A percentile compares a stretch with the other conserved stretches of the same genome.
These are phyloP conservation scores for Cystofilobasidium ferigula DNA, from an alignment of 768 basidiomycete genomes.

Conservation along the genomic window DNA sequence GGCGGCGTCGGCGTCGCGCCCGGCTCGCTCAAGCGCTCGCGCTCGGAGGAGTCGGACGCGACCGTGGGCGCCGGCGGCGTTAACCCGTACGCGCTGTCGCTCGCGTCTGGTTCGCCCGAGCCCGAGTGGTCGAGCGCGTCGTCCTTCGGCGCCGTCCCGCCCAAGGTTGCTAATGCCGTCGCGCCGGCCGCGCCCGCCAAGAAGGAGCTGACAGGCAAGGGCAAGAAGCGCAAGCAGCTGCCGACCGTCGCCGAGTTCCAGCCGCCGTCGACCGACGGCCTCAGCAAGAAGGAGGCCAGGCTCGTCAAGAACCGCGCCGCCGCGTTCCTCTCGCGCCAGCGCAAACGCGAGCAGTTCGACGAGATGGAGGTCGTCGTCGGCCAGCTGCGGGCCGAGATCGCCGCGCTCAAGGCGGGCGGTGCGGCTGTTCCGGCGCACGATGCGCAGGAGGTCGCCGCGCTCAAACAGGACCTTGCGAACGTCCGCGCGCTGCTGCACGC, in stretches of 20 bases:
- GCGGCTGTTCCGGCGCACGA: not conserved
- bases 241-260: constrained; percentile 44
- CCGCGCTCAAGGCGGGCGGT: not conserved
- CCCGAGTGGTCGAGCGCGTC: constrained; percentile 1
- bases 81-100: constrained; percentile 14
- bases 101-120: constrained; percentile 1
- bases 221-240: constrained; percentile 25
- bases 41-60: not conserved
- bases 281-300: constrained; percentile 80
- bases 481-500: constrained; percentile 15
- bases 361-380: constrained; percentile 67
- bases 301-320: constrained; percentile 86
- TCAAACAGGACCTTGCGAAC: constrained; percentile 19
- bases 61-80: not conserved
- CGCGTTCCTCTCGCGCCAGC: constrained; percentile 78
- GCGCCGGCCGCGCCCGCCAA: not conserved
- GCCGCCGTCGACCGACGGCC: constrained; percentile 75
- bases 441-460: not conserved
- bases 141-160: not conserved
- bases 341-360: constrained; percentile 82
- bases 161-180: not conserved
- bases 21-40: not conserved
- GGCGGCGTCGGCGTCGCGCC: not conserved
- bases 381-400: constrained; percentile 17
- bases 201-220: constrained; percentile 12